Percentiles rank a stretch among this genome's conserved stretches.
phyloP scores from a whole-genome alignment of 1,139 yeast genomes.

The Yamadazyma mexicana region DNA sequence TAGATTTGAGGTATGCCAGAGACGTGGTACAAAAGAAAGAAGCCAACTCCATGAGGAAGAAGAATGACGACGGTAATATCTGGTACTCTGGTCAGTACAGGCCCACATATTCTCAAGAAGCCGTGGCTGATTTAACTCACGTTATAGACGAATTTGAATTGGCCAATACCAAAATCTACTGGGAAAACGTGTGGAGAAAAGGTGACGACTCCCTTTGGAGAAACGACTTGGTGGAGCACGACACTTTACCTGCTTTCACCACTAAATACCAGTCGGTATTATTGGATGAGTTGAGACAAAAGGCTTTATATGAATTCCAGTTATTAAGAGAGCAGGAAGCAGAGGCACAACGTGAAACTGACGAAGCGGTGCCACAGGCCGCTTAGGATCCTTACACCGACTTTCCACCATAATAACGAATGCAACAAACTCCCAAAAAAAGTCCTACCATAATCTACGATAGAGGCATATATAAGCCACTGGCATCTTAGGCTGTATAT shows the following conservation, averaged over 20 bases:
- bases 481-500: background rate
- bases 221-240: slow-evolving; percentile 54
- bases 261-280: slow-evolving; percentile 67
- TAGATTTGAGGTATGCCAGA: slow-evolving; percentile 71
- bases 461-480: slow-evolving; percentile 4
- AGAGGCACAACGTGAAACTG: background rate
- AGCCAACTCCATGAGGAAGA: slow-evolving; percentile 68
- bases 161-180: slow-evolving; percentile 52
- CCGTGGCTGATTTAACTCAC: slow-evolving; percentile 81
- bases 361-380: background rate
- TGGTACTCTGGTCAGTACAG: slow-evolving; percentile 88
- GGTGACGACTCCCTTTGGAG: slow-evolving; percentile 76
- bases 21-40: slow-evolving; percentile 59
- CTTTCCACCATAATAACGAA: no score
- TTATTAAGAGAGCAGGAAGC: slow-evolving; percentile 12
- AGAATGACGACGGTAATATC: slow-evolving; percentile 73
- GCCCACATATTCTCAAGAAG: slow-evolving; percentile 89
- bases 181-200: slow-evolving; percentile 88
- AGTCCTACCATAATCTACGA: no score
- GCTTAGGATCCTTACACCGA: background rate
- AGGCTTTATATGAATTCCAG: slow-evolving; percentile 36
- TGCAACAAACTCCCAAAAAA: no score
- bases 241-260: slow-evolving; percentile 55
- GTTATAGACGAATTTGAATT: slow-evolving; percentile 64
- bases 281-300: slow-evolving; percentile 55